A percentile compares a stretch with the other conserved stretches of the same genome.
These are phyloP conservation scores for Calvatia gigantea DNA, from an alignment of 768 basidiomycete species.

Conservation along the genomic window DNA sequence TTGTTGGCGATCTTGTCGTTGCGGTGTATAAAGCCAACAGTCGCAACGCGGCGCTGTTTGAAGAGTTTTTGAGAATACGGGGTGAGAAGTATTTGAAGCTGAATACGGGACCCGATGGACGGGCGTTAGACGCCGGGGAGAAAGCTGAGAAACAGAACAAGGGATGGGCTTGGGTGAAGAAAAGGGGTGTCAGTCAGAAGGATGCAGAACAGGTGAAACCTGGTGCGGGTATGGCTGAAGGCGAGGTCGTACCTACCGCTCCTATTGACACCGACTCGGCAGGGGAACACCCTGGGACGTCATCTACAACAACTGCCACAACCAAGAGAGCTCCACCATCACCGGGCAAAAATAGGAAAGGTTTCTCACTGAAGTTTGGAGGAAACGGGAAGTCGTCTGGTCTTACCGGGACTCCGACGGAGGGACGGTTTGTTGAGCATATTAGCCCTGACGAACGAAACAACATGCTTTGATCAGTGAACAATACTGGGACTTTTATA, in stretches of 20 bases:
- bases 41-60: constrained; percentile 81
- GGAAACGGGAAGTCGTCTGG: neutral
- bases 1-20: constrained; percentile 72
- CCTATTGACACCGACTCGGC: neutral
- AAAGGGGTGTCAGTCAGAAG: constrained; percentile 24
- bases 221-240: constrained; percentile 37
- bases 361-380: neutral
- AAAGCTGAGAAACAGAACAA: constrained; percentile 18
- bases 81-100: constrained; percentile 68
- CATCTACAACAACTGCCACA: neutral
- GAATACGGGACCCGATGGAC: constrained; percentile 29
- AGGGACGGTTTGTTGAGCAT: neutral
- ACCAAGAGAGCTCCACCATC: neutral
- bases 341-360: neutral
- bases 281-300: neutral
- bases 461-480: too few species aligned
- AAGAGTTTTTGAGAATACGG: constrained; percentile 77
- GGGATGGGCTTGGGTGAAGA: constrained; percentile 20
- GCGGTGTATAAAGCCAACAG: constrained; percentile 86
- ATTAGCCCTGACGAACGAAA: neutral
- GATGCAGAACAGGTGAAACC: constrained; percentile 48
- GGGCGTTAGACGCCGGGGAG: constrained; percentile 15
- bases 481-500: too few species aligned
- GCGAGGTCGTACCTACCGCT: neutral
- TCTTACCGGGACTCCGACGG: neutral